These are phyloP conservation scores for Ustilago hordei DNA, from an alignment of 1,284 basidiomycete genomes.

Conservation along the genomic window DNA sequence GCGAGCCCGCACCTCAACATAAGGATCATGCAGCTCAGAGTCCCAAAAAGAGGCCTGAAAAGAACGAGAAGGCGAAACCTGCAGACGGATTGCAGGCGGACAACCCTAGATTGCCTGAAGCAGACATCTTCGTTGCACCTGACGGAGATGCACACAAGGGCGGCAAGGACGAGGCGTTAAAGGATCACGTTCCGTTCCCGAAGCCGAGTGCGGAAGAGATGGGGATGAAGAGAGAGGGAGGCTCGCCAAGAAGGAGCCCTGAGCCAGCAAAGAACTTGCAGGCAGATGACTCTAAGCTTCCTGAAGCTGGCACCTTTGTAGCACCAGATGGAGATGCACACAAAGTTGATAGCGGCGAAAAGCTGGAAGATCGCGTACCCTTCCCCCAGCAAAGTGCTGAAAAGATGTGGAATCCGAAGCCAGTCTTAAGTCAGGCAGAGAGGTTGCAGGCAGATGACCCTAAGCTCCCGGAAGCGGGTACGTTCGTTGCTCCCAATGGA, in stretches of 20 bases:
- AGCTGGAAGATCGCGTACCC: background rate
- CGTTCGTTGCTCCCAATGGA: background rate
- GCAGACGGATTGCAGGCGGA: background rate
- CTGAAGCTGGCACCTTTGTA: background rate
- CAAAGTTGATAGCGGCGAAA: background rate
- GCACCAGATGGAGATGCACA: background rate
- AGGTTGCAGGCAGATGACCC: background rate
- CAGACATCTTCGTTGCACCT: constrained; percentile 1
- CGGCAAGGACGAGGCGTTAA: background rate
- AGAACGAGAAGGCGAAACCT: background rate
- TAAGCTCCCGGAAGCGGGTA: background rate
- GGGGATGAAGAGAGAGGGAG: background rate
- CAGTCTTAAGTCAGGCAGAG: background rate
- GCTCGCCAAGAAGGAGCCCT: no score
- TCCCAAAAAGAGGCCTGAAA: background rate
- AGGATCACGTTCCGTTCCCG: constrained; percentile 1
- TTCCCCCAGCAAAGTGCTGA: constrained; percentile 1
- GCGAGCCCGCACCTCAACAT: background rate
- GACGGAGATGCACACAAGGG: constrained; percentile 1
- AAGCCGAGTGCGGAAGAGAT: constrained; percentile 3
- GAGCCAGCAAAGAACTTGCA: background rate
- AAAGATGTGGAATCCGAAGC: constrained; percentile 1
- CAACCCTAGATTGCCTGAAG: constrained; percentile 3
- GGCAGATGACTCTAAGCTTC: background rate
- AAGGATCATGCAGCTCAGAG: background rate